Evolutionary conservation across 495 filamentous ascomycete species (phyloP), one percentile per base, ranked within the genome.

Genomic region (Saxispiralis lemnorum): DNA sequence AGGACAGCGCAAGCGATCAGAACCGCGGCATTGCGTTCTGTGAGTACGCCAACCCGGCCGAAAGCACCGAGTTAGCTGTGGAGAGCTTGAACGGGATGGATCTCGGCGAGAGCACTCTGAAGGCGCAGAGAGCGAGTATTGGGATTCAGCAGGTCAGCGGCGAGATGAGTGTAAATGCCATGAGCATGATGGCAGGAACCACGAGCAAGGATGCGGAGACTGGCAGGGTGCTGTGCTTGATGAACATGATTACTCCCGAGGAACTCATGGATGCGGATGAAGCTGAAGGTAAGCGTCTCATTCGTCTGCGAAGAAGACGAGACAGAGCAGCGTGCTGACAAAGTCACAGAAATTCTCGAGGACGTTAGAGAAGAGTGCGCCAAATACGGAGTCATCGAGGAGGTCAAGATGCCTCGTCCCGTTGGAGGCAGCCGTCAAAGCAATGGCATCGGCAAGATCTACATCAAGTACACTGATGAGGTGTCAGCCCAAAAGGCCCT

Each of bases 161-260:
- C 14, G 89, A 96, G 52, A 88, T 94, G 79, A 79, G 87, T 19
- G 87, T 96, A 47, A 94, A 93, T 49, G 92, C 88, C 48, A 96
- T 99, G 84, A 89, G 86, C 21, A 87, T 96, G 83, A 86, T 99
- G 56, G 89, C 89, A 28, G 85, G 87, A 35, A 94, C 88, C 31
- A 88, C 82, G 7, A 81, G 80, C 28, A 47, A 20, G 12, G 68
- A 70, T 35, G 58, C 80, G 31, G 82, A 87, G 46, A 73, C 73
- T 35, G 74, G 78, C 44, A 73, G 85, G 35, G 87, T 99, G 12
- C 55, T 99, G 46, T 84, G 93, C 62, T 64, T 99, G 35, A 66
- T 96, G 52, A 99, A 99, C 63, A 96, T 96, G 89, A 87, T 96
- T 18, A 99, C 89, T 0, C 69, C 83, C 0, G 92, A 96, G 45